Evolutionary conservation across 1,284 basidiomycete species (phyloP).

Genomic region (Austropuccinia psidii): DNA sequence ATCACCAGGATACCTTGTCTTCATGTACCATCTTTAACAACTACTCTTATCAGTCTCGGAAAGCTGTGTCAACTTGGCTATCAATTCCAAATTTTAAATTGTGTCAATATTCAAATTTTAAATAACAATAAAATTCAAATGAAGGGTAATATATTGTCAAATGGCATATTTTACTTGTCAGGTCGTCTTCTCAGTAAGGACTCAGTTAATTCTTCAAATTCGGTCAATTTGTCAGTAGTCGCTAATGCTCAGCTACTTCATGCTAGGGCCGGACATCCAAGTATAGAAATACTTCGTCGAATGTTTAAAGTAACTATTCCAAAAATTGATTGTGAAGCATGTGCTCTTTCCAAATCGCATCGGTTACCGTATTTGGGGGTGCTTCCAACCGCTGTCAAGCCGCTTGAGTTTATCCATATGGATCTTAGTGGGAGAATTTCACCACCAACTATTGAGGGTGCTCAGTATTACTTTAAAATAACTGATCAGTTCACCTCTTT

Average conservation of each 20-base stretch:
- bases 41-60: not conserved
- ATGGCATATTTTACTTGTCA: too few relatives aligned
- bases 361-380: not conserved
- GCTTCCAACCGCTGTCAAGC: not conserved
- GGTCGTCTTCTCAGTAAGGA: too few relatives aligned
- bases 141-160: too few relatives aligned
- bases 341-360: not conserved
- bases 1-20: too few relatives aligned
- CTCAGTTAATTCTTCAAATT: too few relatives aligned
- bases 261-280: not conserved
- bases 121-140: too few relatives aligned
- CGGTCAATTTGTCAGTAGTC: too few relatives aligned
- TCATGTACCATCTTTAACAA: not conserved
- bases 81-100: too few relatives aligned
- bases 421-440: conserved; percentile 13
- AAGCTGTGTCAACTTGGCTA: not conserved
- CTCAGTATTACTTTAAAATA: conserved; percentile 6
- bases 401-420: conserved; percentile 1
- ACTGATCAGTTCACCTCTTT: not conserved
- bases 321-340: not conserved
- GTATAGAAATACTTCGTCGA: not conserved
- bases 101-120: too few relatives aligned
- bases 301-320: too few relatives aligned
- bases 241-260: not conserved
- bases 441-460: not conserved